A percentile compares a stretch with the other conserved stretches of the same genome.
Conservation (phyloP, 1,284 basidiomycete genomes). For the Marasmius tenuissimus region DNA sequence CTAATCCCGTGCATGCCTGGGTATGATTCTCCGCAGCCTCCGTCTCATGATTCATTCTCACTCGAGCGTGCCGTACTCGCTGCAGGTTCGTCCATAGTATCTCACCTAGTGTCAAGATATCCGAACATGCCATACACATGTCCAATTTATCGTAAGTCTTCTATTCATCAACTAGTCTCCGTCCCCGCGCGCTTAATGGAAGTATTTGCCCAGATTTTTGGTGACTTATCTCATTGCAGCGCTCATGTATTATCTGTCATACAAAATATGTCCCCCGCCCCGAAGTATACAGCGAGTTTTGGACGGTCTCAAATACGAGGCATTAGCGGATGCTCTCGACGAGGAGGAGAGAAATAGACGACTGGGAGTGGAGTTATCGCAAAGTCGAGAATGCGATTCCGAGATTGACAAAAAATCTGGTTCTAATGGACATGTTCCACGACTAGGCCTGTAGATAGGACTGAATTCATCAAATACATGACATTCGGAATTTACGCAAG, state of each 20-base stretch:
- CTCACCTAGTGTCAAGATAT: constrained; percentile 6
- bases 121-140: constrained; percentile 4
- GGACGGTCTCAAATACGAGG: constrained; percentile 7
- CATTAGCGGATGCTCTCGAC: constrained; percentile 8
- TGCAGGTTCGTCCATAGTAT: constrained; percentile 13
- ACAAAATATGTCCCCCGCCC: constrained; percentile 10
- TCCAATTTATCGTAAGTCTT: constrained; percentile 12
- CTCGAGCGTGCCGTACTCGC: neutral
- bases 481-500: too few species aligned
- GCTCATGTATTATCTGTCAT: constrained; percentile 12
- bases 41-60: neutral
- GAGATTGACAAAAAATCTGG: neutral
- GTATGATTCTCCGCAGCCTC: constrained; percentile 2
- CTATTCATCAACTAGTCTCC: neutral
- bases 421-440: too few species aligned
- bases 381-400: neutral
- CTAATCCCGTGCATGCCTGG: constrained; percentile 15
- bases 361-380: neutral
- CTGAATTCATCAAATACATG: too few species aligned
- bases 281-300: neutral
- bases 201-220: constrained; percentile 9
- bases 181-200: too few species aligned
- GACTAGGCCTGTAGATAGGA: too few species aligned
- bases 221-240: constrained; percentile 15
- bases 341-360: constrained; percentile 5